Percentiles rank a stretch among this genome's conserved stretches.
Conservation (phyloP, 257 asterid species). For the Apocynum venetum region DNA sequence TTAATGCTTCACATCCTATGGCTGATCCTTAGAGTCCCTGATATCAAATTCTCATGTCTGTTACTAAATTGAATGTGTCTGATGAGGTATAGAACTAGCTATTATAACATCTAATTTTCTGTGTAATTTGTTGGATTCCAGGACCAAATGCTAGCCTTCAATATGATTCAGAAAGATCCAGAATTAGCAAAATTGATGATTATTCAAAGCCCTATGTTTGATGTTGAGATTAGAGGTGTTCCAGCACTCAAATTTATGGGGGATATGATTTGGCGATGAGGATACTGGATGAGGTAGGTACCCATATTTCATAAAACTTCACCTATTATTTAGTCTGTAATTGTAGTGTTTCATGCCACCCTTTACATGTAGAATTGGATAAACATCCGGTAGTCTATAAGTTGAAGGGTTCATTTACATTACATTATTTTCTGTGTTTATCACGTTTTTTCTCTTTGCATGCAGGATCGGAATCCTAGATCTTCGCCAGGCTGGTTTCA, state of each 20-base stretch:
- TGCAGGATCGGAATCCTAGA: background rate
- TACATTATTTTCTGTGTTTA: background rate
- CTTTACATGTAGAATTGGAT: background rate
- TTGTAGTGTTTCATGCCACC: background rate
- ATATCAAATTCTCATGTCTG: background rate
- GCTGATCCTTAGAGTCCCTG: background rate
- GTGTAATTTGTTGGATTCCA: conserved; percentile 20
- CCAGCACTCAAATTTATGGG: conserved; percentile 72
- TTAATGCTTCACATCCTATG: background rate
- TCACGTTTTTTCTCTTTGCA: background rate
- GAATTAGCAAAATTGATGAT: conserved; percentile 41
- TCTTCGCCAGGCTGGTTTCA: background rate
- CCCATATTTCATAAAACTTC: background rate
- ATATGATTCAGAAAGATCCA: conserved; percentile 45
- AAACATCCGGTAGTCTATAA: background rate
- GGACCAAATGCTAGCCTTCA: conserved; percentile 71
- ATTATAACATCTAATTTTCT: background rate
- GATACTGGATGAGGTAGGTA: background rate
- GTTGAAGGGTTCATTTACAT: background rate
- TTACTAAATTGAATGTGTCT: conserved; percentile 5
- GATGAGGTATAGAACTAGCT: background rate
- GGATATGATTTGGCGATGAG: conserved; percentile 56
- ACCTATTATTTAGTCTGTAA: background rate
- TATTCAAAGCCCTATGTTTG: conserved; percentile 51
- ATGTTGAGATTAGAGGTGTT: conserved; percentile 67